Conservation (phyloP, 345 rosid species). For the Populus alba region DNA sequence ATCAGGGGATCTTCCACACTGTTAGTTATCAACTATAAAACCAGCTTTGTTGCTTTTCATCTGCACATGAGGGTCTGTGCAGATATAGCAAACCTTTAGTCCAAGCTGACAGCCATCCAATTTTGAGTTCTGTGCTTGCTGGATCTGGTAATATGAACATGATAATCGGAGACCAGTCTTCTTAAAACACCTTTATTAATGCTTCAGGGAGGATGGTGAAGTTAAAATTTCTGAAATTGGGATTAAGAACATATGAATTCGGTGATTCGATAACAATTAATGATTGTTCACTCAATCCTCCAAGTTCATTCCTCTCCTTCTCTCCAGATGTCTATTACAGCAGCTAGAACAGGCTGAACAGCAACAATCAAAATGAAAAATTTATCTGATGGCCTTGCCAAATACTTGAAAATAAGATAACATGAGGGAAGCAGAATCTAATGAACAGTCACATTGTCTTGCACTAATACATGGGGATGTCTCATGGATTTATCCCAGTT, state of each 20-base stretch:
- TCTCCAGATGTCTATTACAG: not conserved
- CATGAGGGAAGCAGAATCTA: not conserved
- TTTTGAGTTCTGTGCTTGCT: not conserved
- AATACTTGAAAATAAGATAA: not conserved
- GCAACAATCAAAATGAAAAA: no score
- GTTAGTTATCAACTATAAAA: not conserved
- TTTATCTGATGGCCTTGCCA: not conserved
- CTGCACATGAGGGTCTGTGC: not conserved
- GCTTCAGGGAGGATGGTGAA: not conserved
- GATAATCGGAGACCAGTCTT: not conserved
- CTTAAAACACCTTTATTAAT: not conserved
- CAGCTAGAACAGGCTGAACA: not conserved
- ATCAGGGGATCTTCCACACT: not conserved
- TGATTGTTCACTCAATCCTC: no score
- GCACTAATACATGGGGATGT: not conserved
- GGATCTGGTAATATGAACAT: slow-evolving; percentile 6
- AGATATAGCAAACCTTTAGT: not conserved
- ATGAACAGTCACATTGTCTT: not conserved
- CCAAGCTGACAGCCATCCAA: slow-evolving; percentile 4
- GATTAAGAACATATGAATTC: not conserved
- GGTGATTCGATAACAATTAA: not conserved
- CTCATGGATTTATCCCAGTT: not conserved
- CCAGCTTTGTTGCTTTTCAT: not conserved
- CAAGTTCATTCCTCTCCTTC: no score
- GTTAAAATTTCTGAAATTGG: not conserved